A percentile compares a stretch with the other conserved stretches of the same genome.
Conservation (phyloP, 805 yeast species). For the Barnettozyma populi region DNA sequence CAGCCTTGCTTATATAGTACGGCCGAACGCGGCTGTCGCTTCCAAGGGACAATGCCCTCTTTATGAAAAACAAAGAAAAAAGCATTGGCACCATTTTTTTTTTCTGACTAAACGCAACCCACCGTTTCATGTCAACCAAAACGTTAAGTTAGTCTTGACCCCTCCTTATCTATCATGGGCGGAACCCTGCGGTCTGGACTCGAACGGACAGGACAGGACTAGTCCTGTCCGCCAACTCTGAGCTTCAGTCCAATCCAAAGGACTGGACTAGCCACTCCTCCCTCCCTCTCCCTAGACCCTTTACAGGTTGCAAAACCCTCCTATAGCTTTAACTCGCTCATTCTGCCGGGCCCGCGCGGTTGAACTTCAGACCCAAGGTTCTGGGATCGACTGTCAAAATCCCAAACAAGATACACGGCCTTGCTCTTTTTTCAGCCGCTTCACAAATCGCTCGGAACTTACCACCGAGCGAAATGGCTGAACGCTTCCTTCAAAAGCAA, state of each 20-base stretch:
- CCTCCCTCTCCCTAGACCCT: background rate
- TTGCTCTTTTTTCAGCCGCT: constrained; percentile 3
- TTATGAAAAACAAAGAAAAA: background rate
- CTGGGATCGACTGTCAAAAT: background rate
- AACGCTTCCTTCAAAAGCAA: background rate
- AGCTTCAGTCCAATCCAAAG: background rate
- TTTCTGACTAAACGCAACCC: background rate
- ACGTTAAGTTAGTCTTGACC: background rate
- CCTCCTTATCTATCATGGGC: no score
- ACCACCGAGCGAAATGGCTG: constrained; percentile 7
- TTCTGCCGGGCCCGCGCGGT: background rate
- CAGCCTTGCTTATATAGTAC: background rate
- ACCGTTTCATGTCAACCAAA: background rate
- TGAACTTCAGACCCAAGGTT: background rate
- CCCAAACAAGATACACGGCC: background rate
- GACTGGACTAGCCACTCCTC: background rate
- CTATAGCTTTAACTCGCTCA: background rate
- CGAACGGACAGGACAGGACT: no score
- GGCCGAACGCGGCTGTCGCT: constrained; percentile 3
- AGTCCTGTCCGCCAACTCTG: background rate
- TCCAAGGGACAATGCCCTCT: background rate
- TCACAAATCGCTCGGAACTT: constrained; percentile 7
- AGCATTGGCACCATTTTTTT: background rate
- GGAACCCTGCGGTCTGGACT: no score
- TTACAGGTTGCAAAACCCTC: background rate